Evolutionary conservation across 257 asterid species (phyloP).

Genomic region (Catharanthus roseus): DNA sequence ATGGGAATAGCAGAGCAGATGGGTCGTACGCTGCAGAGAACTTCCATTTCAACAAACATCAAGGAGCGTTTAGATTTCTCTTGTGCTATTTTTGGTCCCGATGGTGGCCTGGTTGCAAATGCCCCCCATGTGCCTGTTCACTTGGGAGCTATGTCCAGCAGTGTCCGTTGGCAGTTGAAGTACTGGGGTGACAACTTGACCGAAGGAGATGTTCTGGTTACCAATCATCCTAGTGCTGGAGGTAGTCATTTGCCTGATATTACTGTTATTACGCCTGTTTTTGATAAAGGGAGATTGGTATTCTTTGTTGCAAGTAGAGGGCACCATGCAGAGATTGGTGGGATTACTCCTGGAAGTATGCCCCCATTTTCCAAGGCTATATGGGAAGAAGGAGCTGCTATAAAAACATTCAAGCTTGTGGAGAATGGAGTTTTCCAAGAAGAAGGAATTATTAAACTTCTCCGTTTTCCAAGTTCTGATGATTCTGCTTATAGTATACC

Average conservation of each 20-base stretch:
- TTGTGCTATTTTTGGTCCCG: constrained; percentile 94
- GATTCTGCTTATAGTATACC: constrained; percentile 50
- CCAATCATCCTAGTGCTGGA: constrained; percentile 93
- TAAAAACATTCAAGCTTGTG: constrained; percentile 91
- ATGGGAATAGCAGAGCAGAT: constrained; percentile 99
- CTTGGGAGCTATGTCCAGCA: constrained; percentile 98
- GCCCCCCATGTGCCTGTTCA: constrained; percentile 99
- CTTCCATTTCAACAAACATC: constrained; percentile 90
- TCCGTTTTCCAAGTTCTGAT: constrained; percentile 51
- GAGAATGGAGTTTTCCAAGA: constrained; percentile 80
- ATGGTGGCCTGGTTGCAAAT: constrained; percentile 93
- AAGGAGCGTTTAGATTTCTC: constrained; percentile 95
- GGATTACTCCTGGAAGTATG: constrained; percentile 99
- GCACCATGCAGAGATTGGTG: constrained; percentile 98
- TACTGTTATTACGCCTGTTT: constrained; percentile 87
- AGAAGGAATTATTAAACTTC: constrained; percentile 77
- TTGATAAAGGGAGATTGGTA: constrained; percentile 59
- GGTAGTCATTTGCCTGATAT: constrained; percentile 98
- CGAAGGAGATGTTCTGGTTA: constrained; percentile 91
- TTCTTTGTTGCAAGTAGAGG: constrained; percentile 97
- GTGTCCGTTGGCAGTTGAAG: constrained; percentile 84
- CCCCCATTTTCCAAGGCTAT: constrained; percentile 94
- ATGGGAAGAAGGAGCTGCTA: constrained; percentile 99
- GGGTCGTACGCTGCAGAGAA: constrained; percentile 97
- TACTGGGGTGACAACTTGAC: constrained; percentile 71